A percentile compares a stretch with the other conserved stretches of the same genome.
These are phyloP conservation scores for Dovyalis caffra DNA, from an alignment of 345 rosid genomes.

Conservation along the genomic window DNA sequence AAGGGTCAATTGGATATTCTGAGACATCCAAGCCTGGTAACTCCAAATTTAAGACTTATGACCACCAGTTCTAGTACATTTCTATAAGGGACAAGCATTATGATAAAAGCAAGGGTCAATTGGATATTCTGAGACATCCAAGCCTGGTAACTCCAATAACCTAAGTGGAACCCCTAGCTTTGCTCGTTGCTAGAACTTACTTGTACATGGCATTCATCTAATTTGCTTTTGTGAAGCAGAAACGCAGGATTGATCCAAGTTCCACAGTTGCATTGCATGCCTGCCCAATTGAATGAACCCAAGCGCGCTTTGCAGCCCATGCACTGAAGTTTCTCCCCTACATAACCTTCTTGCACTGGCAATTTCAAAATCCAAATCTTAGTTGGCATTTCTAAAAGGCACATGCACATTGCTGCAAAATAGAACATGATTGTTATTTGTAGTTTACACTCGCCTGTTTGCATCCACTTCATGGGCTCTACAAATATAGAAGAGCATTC, in stretches of 20 bases:
- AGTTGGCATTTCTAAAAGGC: neutral
- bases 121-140: neutral
- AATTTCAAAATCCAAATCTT: constrained; percentile 17
- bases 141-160: too few species aligned
- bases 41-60: neutral
- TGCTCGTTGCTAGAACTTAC: neutral
- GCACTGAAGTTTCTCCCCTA: constrained; percentile 32
- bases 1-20: neutral
- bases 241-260: constrained; percentile 37
- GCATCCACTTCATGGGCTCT: constrained; percentile 97
- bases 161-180: neutral
- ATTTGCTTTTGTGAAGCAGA: constrained; percentile 32
- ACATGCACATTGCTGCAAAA: neutral
- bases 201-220: constrained; percentile 64
- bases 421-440: neutral
- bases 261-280: constrained; percentile 38
- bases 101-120: too few species aligned
- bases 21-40: neutral
- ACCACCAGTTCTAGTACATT: neutral
- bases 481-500: constrained; percentile 83
- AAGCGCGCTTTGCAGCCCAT: constrained; percentile 29
- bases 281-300: constrained; percentile 38
- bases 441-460: constrained; percentile 40
- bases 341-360: constrained; percentile 70
- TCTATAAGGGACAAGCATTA: too few species aligned